Evolutionary conservation across 176 grass and related monocot genomes (phyloP), one percentile per base, ranked within the genome.

Genomic region (Musa acuminata): DNA sequence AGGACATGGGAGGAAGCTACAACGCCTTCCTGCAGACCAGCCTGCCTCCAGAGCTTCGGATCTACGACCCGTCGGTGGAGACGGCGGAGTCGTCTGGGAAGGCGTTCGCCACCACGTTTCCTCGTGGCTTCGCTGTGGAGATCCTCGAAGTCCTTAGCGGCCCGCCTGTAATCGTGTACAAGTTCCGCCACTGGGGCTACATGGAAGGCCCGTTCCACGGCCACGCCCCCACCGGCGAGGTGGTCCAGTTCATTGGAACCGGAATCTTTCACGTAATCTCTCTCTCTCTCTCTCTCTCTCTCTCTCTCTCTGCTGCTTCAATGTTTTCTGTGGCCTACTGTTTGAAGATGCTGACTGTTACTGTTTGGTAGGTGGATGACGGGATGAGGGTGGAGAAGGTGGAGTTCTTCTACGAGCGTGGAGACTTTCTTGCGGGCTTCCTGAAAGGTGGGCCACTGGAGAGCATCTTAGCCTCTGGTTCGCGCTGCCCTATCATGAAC

Each of bases 161-260:
- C 1, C 82, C 88, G 9, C 92, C 88, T 0, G 76, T 11, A 84
- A 63, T 96, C 25, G 57, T 55, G 50, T 96, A 84, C 88, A 87
- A 87, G 86, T 89, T 91, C 84, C 77, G 86, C 12, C 92, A 96
- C 83, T 96, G 86, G 92, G 82, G 88, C 0, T 87, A 91, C 84
- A 89, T 91, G 83, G 88, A 96, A 20, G 92, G 92, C 0, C 92
- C 86, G 0, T 96, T 96, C 88, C 82, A 87, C 69, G 82, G 52
- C 0, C 79, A 96, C 74, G 73, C 92, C 0, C 86, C 92, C 0
- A 89, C 87, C 1, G 88, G 88, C 14, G 65, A 75, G 52, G 67
- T 69, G 19, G 67, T 85, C 0, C 77, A 96, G 60, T 71, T 91
- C 79, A 22, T 84, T 0, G 92, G 88, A 12, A 11, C 85, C 26